Evolutionary conservation across 345 rosid genomes (phyloP).

Genomic region (Eucalyptus decipiens): DNA sequence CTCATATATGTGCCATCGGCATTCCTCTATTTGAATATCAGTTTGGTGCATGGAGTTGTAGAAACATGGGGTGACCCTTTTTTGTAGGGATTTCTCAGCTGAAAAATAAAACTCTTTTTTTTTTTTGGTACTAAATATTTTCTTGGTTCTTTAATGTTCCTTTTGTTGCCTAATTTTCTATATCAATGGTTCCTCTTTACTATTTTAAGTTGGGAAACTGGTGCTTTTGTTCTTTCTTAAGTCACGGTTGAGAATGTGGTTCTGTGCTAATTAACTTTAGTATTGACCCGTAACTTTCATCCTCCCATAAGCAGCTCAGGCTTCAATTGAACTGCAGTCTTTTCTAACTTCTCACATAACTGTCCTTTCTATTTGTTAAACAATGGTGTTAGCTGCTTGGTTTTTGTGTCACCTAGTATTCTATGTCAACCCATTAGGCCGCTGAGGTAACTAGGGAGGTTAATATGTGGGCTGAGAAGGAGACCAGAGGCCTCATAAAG

Average conservation of each 20-base stretch:
- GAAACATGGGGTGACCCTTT: neutral
- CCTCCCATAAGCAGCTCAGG: neutral
- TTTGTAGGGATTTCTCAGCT: neutral
- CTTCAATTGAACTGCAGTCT: neutral
- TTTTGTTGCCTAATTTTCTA: neutral
- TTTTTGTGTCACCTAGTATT: neutral
- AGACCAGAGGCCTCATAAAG: constrained; percentile 61
- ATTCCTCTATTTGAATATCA: neutral
- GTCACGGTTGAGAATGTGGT: neutral
- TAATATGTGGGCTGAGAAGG: constrained; percentile 68
- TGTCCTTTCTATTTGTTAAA: neutral
- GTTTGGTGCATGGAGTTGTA: neutral
- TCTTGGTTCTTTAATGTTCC: neutral
- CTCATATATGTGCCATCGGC: neutral
- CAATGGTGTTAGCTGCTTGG: neutral
- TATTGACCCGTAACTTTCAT: neutral
- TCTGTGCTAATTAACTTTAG: neutral
- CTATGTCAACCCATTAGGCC: constrained; percentile 24
- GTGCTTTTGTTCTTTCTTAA: neutral
- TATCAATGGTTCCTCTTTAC: neutral
- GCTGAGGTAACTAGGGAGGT: constrained; percentile 48
- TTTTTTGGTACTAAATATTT: neutral
- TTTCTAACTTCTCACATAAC: neutral
- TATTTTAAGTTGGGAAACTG: neutral
- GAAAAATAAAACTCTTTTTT: neutral